Conservation (phyloP, 2,329 filamentous ascomycete genomes). For the Zarea fungicola region DNA sequence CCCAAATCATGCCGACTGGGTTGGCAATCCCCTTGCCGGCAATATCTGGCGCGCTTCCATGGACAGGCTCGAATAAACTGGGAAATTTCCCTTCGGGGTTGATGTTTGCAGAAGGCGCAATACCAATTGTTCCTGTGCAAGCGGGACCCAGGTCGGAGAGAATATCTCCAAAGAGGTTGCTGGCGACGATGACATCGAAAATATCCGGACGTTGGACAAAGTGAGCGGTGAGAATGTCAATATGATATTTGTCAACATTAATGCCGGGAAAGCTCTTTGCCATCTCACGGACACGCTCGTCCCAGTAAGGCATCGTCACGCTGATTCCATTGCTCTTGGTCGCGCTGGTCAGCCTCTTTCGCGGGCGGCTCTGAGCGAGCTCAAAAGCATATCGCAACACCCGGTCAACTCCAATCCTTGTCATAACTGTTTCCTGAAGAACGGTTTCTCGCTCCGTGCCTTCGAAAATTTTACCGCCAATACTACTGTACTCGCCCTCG, state of each 20-base stretch:
- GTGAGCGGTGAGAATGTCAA: constrained; percentile 61
- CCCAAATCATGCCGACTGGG: constrained; percentile 68
- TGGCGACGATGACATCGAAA: constrained; percentile 60
- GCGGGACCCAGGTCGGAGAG: constrained; percentile 67
- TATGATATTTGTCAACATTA: constrained; percentile 58
- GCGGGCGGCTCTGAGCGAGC: constrained; percentile 50
- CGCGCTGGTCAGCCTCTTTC: constrained; percentile 58
- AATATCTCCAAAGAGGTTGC: constrained; percentile 61
- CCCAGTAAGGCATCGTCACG: constrained; percentile 66
- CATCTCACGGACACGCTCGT: constrained; percentile 52
- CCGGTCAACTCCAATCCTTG: constrained; percentile 53
- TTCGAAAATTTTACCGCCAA: constrained; percentile 57
- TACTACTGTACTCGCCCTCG: constrained; percentile 62
- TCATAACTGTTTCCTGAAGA: constrained; percentile 60
- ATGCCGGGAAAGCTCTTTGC: constrained; percentile 54
- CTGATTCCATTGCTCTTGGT: constrained; percentile 64
- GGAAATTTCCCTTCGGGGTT: constrained; percentile 51
- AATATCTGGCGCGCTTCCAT: constrained; percentile 69
- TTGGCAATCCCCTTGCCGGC: constrained; percentile 69
- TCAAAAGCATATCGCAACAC: constrained; percentile 62
- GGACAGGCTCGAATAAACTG: constrained; percentile 61
- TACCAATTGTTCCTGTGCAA: constrained; percentile 65
- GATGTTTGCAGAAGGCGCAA: constrained; percentile 65
- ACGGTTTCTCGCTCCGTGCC: constrained; percentile 55
- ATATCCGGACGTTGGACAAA: constrained; percentile 56